Conservation (phyloP, 2,329 filamentous ascomycete genomes). For the Hymenoscyphus scutula region DNA sequence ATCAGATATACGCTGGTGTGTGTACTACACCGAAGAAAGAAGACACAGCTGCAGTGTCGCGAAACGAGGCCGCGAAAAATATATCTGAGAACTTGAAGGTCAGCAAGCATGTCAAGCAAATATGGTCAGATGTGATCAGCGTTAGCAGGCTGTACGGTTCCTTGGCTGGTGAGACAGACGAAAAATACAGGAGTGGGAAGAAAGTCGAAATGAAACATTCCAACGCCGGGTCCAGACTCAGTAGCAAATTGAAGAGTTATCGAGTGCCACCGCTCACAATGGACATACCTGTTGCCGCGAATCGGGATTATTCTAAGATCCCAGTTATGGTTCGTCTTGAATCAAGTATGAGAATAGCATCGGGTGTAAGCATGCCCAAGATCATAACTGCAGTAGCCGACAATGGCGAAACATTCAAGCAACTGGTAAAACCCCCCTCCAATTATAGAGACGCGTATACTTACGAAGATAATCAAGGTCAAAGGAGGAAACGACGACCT, state of each 20-base stretch:
- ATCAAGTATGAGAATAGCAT: slow-evolving; percentile 77
- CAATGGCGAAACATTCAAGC: slow-evolving; percentile 78
- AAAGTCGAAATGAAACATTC: slow-evolving; percentile 65
- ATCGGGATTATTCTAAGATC: slow-evolving; percentile 72
- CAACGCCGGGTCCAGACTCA: slow-evolving; percentile 58
- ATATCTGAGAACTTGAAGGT: slow-evolving; percentile 58
- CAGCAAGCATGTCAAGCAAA: slow-evolving; percentile 49
- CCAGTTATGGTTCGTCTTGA: slow-evolving; percentile 73
- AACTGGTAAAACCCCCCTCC: slow-evolving; percentile 58
- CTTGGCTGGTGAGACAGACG: slow-evolving; percentile 64
- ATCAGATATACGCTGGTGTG: slow-evolving; percentile 86
- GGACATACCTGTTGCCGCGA: slow-evolving; percentile 71
- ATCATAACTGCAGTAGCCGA: slow-evolving; percentile 79
- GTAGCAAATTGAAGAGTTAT: slow-evolving; percentile 60
- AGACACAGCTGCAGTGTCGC: slow-evolving; percentile 71
- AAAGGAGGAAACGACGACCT: slow-evolving; percentile 96
- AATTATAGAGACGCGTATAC: slow-evolving; percentile 2
- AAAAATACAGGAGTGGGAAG: slow-evolving; percentile 64
- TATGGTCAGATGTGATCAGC: slow-evolving; percentile 71
- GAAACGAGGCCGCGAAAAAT: slow-evolving; percentile 68
- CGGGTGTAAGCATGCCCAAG: slow-evolving; percentile 89
- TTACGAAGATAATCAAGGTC: slow-evolving; percentile 48
- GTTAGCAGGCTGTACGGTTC: slow-evolving; percentile 66
- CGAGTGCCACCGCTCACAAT: slow-evolving; percentile 86
- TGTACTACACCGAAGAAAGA: slow-evolving; percentile 66